Base-by-base conservation (phyloP, 306 rosid genomes). In the barrel medic (Medicago truncatula) region DNA sequence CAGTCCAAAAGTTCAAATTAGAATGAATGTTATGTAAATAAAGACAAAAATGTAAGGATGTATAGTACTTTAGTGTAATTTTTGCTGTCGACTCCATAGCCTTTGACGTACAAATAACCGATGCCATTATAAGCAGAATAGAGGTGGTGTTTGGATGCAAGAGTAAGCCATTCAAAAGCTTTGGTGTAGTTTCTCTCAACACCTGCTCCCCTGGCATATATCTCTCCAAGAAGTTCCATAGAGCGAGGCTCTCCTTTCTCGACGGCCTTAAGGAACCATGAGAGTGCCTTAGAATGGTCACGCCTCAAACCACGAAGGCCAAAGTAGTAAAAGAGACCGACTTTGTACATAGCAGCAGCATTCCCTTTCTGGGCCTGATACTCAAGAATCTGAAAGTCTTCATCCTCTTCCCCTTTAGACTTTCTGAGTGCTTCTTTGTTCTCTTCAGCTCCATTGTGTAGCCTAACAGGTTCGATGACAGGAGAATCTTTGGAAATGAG, bases 291-390 rank as follows among this genome's bases (percentile, higher is more conserved):
- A 38, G 86, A 67, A 69, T 96, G 96, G 80, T 96, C 99, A 0
- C 98, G 96, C 78, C 98, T 86, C 86, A 96, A 79, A 53, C 99
- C 99, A 54, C 98, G 88, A 7, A 96, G 84, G 28, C 99, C 99
- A 56, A 96, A 96, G 81, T 92, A 96, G 89, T 92, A 96, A 88
- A 96, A 96, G 21, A 96, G 92, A 0, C 99, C 99, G 63, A 96
- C 80, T 83, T 81, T 96, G 75, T 96, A 92, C 99, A 92, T 96
- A 49, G 99, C 98, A 47, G 81, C 92, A 1, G 99, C 93, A 84
- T 87, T 90, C 58, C 98, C 99, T 80, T 92, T 95, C 86, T 90
- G 92, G 1, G 99, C 99, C 67, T 95, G 99, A 80, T 95, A 92
- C 85, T 95, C 98, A 43, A 95, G 83, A 57, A 95, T 92, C 83